These are phyloP conservation scores for Ilyonectria destructans DNA, from an alignment of 2,329 filamentous ascomycete species.

Conservation along the genomic window DNA sequence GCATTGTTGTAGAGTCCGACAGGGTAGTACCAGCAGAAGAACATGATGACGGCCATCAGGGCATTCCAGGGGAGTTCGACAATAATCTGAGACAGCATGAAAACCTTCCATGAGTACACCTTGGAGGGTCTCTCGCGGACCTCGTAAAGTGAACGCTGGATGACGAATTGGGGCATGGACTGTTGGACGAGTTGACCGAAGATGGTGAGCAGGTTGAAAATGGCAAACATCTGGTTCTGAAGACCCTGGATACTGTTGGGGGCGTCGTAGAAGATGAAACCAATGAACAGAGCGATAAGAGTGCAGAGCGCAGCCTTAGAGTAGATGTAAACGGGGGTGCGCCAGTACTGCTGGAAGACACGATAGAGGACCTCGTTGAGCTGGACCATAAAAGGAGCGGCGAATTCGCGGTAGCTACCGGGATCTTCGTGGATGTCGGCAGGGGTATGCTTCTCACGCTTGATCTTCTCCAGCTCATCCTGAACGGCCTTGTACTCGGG, in stretches of 20 bases:
- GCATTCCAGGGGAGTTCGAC: slow-evolving; percentile 91
- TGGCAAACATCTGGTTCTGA: slow-evolving; percentile 89
- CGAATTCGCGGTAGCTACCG: slow-evolving; percentile 81
- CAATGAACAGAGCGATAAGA: slow-evolving; percentile 81
- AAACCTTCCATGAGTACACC: slow-evolving; percentile 88
- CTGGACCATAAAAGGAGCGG: slow-evolving; percentile 81
- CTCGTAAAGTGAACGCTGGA: slow-evolving; percentile 87
- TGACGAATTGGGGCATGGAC: slow-evolving; percentile 89
- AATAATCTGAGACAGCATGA: slow-evolving; percentile 86
- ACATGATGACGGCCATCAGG: slow-evolving; percentile 83
- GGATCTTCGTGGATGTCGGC: slow-evolving; percentile 55
- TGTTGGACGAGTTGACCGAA: slow-evolving; percentile 87
- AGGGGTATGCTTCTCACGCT: slow-evolving; percentile 61
- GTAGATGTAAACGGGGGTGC: slow-evolving; percentile 91
- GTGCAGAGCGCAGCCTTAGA: slow-evolving; percentile 81
- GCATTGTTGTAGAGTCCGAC: slow-evolving; percentile 84
- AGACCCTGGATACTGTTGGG: slow-evolving; percentile 83
- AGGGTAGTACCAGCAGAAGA: slow-evolving; percentile 88
- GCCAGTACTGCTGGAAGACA: slow-evolving; percentile 94
- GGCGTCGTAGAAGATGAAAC: slow-evolving; percentile 84
- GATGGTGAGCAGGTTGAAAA: slow-evolving; percentile 88
- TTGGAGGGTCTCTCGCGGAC: slow-evolving; percentile 88
- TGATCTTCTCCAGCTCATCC: slow-evolving; percentile 71
- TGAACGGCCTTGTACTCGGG: slow-evolving; percentile 71
- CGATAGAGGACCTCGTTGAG: slow-evolving; percentile 78